Percentiles rank a stretch among this genome's conserved stretches.
Conservation (phyloP, 768 basidiomycete species). For the Lentinula sp. region DNA sequence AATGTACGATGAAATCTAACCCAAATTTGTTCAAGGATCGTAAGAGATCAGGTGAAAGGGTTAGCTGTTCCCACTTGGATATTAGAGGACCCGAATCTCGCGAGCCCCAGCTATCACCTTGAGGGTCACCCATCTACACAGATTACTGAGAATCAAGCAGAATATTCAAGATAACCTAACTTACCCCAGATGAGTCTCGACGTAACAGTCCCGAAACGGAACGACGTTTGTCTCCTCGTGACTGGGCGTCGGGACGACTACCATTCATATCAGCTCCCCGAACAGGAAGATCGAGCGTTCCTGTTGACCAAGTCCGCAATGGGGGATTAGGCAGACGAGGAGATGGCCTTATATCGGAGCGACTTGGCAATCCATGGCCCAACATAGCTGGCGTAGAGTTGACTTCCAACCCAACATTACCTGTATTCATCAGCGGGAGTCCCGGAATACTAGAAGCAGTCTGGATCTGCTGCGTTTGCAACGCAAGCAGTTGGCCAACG, state of each 20-base stretch:
- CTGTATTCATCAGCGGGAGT: constrained; percentile 34
- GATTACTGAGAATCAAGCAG: constrained; percentile 9
- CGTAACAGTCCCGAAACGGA: constrained; percentile 65
- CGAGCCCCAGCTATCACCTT: constrained; percentile 51
- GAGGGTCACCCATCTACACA: constrained; percentile 46
- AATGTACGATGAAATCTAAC: constrained; percentile 38
- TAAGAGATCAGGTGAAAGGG: constrained; percentile 80
- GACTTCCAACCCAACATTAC: constrained; percentile 39
- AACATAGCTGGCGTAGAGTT: constrained; percentile 36
- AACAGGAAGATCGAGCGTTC: constrained; percentile 68
- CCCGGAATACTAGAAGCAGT: constrained; percentile 30
- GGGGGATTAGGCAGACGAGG: constrained; percentile 65
- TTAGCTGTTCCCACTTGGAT: constrained; percentile 94
- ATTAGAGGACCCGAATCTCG: constrained; percentile 78
- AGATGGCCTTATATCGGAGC: constrained; percentile 56
- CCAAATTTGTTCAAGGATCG: constrained; percentile 91
- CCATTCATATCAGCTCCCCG: constrained; percentile 43
- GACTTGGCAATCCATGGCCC: constrained; percentile 57
- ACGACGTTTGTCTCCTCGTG: constrained; percentile 63
- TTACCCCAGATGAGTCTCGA: constrained; percentile 70
- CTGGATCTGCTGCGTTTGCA: constrained; percentile 73
- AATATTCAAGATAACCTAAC: constrained; percentile 19
- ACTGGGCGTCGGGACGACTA: constrained; percentile 35
- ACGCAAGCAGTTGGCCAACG: constrained; percentile 76
- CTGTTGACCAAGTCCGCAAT: constrained; percentile 81